Evolutionary conservation across 2,329 filamentous ascomycete genomes (phyloP), one percentile per base, ranked within the genome.

Genomic region (Sphaceloma murrayae): DNA sequence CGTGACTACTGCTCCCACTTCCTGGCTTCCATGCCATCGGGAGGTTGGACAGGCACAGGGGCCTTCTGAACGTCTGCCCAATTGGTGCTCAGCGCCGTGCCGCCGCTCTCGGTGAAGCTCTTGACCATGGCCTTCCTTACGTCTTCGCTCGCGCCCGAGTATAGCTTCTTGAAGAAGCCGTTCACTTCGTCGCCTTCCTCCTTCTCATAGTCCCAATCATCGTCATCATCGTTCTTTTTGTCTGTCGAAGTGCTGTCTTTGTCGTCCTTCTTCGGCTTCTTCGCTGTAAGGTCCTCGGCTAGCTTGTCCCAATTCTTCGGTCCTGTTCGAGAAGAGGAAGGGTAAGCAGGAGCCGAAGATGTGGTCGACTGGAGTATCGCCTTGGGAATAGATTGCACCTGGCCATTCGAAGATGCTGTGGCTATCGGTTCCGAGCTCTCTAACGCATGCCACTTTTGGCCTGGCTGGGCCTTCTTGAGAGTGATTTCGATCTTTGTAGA

Each of bases 61-160:
- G 76, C 77, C 50, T 71, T 74, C 40, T 77, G 75, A 14, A 95
- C 89, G 49, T 94, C 83, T 7, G 67, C 65, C 91, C 91, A 98
- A 60, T 89, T 86, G 0, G 91, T 98, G 62, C 86, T 95, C 39
- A 98, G 67, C 2, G 84, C 76, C 0, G 91, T 98, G 3, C 91
- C 91, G 54, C 93, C 91, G 62, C 88, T 95, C 70, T 98, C 89
- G 10, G 78, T 73, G 57, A 85, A 96, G 58, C 85, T 94, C 75
- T 98, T 98, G 78, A 93, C 85, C 91, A 98, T 98, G 6, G 91
- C 91, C 2, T 87, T 78, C 58, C 79, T 78, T 47, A 85, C 85
- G 54, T 98, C 89, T 0, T 80, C 77, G 38, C 82, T 78, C 0
- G 85, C 79, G 26, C 69, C 71, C 50, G 82, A 78, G 66, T 89